A percentile compares a stretch with the other conserved stretches of the same genome.
These are phyloP conservation scores for Luzula sylvatica DNA, from an alignment of 176 grass and related monocot species.

Conservation along the genomic window DNA sequence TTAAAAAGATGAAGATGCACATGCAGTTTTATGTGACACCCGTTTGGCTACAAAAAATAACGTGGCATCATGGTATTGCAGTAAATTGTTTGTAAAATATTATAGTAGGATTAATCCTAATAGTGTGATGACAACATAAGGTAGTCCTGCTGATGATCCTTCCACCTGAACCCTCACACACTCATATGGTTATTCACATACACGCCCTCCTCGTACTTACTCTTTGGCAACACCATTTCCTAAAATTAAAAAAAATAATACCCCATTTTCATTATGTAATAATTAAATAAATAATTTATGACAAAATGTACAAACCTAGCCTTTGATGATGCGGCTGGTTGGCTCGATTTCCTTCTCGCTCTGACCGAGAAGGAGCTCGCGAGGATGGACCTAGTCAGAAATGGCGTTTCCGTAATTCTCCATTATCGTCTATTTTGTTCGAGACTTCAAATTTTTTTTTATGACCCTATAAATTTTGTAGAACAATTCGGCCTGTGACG, in stretches of 20 bases:
- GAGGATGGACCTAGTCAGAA: conserved; percentile 58
- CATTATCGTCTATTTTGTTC: conserved; percentile 79
- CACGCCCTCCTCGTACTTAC: conserved; percentile 92
- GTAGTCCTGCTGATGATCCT: conserved; percentile 94
- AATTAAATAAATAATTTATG: too few relatives aligned
- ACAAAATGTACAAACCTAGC: too few relatives aligned
- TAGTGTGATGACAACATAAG: conserved; percentile 76
- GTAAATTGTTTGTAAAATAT: too few relatives aligned
- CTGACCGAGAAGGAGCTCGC: conserved; percentile 91
- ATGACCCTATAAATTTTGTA: conserved; percentile 69
- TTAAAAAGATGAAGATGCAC: too few relatives aligned
- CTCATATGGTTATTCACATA: conserved; percentile 84
- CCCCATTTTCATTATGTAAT: too few relatives aligned
- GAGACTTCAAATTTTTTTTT: conserved; percentile 72
- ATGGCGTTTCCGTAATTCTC: conserved; percentile 90
- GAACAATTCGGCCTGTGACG: conserved; percentile 88
- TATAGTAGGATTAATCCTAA: conserved; percentile 73
- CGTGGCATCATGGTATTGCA: too few relatives aligned
- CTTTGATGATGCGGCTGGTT: conserved; percentile 82
- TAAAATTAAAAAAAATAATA: too few relatives aligned
- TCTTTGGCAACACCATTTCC: conserved; percentile 67
- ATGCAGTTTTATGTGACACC: too few relatives aligned
- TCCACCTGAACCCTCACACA: conserved; percentile 98
- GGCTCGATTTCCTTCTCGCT: conserved; percentile 82
- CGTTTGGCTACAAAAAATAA: too few relatives aligned